Conservation (phyloP, 164 flowering plant species). For the Magnolia sinica region DNA sequence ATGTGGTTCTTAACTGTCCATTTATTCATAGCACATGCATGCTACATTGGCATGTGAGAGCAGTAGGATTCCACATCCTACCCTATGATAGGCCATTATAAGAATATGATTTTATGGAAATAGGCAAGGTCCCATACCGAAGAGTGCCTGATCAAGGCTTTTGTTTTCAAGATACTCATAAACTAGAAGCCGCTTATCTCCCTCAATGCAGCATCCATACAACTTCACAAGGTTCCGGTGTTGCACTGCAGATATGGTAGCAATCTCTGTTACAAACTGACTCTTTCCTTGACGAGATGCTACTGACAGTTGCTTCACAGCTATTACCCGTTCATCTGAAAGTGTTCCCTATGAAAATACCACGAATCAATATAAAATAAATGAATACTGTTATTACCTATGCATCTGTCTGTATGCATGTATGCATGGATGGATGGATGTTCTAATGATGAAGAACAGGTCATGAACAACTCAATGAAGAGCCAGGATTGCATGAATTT, state of each 20-base stretch:
- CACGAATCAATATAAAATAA: too few species aligned
- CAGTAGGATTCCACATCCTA: background rate
- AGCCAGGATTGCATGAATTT: too few species aligned
- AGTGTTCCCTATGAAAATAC: conserved; percentile 46
- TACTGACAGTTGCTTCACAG: conserved; percentile 67
- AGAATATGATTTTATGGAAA: background rate
- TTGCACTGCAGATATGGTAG: conserved; percentile 79
- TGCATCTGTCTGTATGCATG: background rate
- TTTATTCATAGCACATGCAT: background rate
- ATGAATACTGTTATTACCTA: background rate
- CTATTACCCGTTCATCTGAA: conserved; percentile 56
- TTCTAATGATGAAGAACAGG: background rate
- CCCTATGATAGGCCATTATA: background rate
- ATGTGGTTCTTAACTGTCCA: background rate
- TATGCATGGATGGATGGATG: background rate
- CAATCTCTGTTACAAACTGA: conserved; percentile 73
- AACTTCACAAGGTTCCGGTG: conserved; percentile 78
- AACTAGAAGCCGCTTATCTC: conserved; percentile 57
- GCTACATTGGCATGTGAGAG: background rate
- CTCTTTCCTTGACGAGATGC: conserved; percentile 72
- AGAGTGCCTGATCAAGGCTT: conserved; percentile 76
- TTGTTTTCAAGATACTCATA: conserved; percentile 73
- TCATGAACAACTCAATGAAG: too few species aligned
- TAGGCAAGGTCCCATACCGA: conserved; percentile 33
- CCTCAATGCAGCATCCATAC: conserved; percentile 82